These are phyloP conservation scores for Ichthyophthirius multifiliis DNA, from an alignment of 169 alveolate genomes.

Conservation along the genomic window DNA sequence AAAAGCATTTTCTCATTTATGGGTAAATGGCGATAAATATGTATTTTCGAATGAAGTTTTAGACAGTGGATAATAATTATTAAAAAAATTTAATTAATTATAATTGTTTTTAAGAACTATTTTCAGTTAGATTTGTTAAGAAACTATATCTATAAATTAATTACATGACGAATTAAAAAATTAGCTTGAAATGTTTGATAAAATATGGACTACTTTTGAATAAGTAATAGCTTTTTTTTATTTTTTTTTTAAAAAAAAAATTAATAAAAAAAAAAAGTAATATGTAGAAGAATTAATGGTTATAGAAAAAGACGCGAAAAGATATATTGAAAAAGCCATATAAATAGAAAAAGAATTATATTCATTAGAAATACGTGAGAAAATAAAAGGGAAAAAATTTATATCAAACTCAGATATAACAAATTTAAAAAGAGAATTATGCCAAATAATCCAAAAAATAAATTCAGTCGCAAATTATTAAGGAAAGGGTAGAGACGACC, in stretches of 20 bases:
- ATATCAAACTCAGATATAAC: neutral
- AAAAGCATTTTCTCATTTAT: conserved; percentile 42
- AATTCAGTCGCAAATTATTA: conserved; percentile 79
- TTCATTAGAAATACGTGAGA: conserved; percentile 11
- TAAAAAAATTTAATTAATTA: conserved; percentile 55
- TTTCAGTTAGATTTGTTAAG: conserved; percentile 35
- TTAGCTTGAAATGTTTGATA: neutral
- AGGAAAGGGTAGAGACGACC: conserved; percentile 82
- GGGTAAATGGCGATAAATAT: conserved; percentile 81
- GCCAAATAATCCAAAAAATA: conserved; percentile 53
- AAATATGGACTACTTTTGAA: conserved; percentile 12
- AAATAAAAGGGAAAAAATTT: conserved; percentile 11
- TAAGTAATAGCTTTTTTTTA: neutral
- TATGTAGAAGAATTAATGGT: conserved; percentile 11
- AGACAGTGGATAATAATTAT: conserved; percentile 59
- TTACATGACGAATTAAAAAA: neutral
- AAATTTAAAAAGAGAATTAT: neutral
- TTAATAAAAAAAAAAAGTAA: neutral
- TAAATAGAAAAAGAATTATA: neutral
- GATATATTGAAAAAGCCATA: neutral
- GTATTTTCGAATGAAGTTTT: conserved; percentile 75
- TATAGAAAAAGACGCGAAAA: conserved; percentile 6
- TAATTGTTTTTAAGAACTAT: conserved; percentile 41
- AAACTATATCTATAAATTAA: neutral
- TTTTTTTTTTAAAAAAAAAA: too few species aligned